A percentile compares a stretch with the other conserved stretches of the same genome.
Conservation (phyloP, 2,329 filamentous ascomycete species). For the Capronia americana region DNA sequence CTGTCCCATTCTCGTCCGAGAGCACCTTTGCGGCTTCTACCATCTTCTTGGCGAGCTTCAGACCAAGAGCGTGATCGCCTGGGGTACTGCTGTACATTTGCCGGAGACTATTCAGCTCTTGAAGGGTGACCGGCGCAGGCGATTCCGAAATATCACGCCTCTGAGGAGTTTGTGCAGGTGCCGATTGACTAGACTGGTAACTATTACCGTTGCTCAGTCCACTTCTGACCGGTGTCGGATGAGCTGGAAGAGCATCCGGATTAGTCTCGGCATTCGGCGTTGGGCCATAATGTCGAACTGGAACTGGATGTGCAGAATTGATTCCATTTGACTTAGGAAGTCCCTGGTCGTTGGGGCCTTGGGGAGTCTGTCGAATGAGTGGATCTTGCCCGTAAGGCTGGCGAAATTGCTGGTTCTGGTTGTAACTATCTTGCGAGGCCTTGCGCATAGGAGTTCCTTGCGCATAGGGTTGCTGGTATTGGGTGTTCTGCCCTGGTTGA, state of each 20-base stretch:
- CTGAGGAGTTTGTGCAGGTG: constrained; percentile 12
- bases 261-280: constrained; percentile 45
- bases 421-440: constrained; percentile 30
- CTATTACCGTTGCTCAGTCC: constrained; percentile 44
- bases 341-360: constrained; percentile 27
- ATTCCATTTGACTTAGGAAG: constrained; percentile 26
- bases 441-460: constrained; percentile 30
- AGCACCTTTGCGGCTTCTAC: constrained; percentile 84
- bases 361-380: constrained; percentile 24
- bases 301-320: constrained; percentile 35
- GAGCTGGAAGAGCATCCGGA: constrained; percentile 62
- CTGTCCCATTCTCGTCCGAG: constrained; percentile 74
- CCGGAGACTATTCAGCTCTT: constrained; percentile 78
- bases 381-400: constrained; percentile 31
- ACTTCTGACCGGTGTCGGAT: constrained; percentile 62
- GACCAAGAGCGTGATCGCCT: constrained; percentile 71
- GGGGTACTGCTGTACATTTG: constrained; percentile 73
- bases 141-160: constrained; percentile 10
- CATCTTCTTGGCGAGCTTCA: constrained; percentile 80
- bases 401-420: constrained; percentile 27
- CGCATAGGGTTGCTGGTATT: constrained; percentile 30
- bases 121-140: constrained; percentile 67
- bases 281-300: constrained; percentile 32
- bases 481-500: constrained; percentile 30
- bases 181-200: constrained; percentile 26